These are phyloP conservation scores for Fusarium sp. DNA, from an alignment of 2,329 filamentous ascomycete species.

Conservation along the genomic window DNA sequence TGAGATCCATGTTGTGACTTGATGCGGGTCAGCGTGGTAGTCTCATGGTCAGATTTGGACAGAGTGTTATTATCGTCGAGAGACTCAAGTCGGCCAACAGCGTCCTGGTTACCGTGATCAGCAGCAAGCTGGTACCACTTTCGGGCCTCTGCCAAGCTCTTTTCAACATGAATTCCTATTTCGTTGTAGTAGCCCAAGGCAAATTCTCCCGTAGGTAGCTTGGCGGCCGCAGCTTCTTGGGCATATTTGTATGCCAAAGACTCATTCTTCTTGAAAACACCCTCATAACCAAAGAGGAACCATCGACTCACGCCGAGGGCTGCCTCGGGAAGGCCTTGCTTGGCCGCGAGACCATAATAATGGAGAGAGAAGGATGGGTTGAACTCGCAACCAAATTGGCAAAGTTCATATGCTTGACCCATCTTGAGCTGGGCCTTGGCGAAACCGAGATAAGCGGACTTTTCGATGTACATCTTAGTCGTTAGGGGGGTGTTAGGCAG, in stretches of 20 bases:
- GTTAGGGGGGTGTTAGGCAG: conserved; percentile 77
- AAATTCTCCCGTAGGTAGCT: conserved; percentile 91
- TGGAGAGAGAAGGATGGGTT: conserved; percentile 92
- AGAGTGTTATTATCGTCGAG: conserved; percentile 85
- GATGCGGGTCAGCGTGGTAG: conserved; percentile 88
- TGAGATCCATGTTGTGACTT: conserved; percentile 82
- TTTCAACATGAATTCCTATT: conserved; percentile 91
- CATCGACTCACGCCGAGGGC: conserved; percentile 98
- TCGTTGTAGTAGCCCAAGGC: conserved; percentile 98
- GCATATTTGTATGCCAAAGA: conserved; percentile 92
- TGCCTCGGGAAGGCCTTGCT: conserved; percentile 92
- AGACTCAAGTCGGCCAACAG: conserved; percentile 82
- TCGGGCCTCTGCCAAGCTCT: conserved; percentile 83
- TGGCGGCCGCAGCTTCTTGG: conserved; percentile 82
- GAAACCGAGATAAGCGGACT: conserved; percentile 95
- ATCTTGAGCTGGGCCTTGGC: conserved; percentile 97
- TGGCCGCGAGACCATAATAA: conserved; percentile 92
- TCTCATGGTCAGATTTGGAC: conserved; percentile 92
- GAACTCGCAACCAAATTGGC: conserved; percentile 93
- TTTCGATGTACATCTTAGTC: conserved; percentile 91
- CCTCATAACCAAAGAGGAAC: conserved; percentile 96
- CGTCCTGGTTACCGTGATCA: conserved; percentile 92
- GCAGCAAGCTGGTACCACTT: conserved; percentile 93
- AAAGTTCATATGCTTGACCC: conserved; percentile 94
- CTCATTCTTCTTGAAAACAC: conserved; percentile 94